Base-by-base conservation (phyloP, 345 rosid genomes). In the Trapa bicornis region DNA sequence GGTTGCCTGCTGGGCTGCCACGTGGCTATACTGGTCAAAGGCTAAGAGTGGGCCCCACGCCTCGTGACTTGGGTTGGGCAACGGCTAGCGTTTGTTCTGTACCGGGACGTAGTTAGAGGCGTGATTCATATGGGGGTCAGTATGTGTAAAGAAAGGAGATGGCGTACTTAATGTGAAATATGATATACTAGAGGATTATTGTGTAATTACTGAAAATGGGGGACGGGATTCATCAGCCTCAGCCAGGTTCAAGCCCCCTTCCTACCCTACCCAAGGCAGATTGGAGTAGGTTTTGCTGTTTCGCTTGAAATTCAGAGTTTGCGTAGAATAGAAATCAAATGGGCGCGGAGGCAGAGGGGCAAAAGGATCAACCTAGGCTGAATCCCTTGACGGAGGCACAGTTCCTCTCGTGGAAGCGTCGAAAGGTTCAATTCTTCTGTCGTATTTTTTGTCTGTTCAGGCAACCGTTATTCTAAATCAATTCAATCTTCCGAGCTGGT, bases 271-370 rank as follows among this genome's bases (percentile, higher is more conserved):
- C 48, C 43, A 41, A 8, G 43, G 43, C 43, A 41, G 7, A 41
- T 41, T 41, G 43, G 43, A 41, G 2, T 41, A 4, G 43, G 43
- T 41, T 41, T 41, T 3, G 43, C 43, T 4, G 4, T 41, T 41
- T 41, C 43, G 48, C 48, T 45, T 7, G 48, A 45, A 45, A 50
- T 58, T 11, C 37, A 9, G 37, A 32, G 38, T 9, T 32, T 58
- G 63, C 38, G 11, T 15, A 35, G 63, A 33, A 58, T 37, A 58
- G 63, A 10, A 58, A 58, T 58, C 38, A 15, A 58, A 89, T 86
- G 95, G 91, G 89, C 13, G 87, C 88, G 50, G 86, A 83, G 37
- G 67, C 68, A 42, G 75, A 71, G 38, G 78, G 62, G 62, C 78
- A 63, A 29, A 64, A 64, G 10, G 47, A 33, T 47, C 61, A 48